Evolutionary conservation across 441 rosid genomes (phyloP), one percentile per base, ranked within the genome.

Genomic region (Rhodomyrtus psidioides): DNA sequence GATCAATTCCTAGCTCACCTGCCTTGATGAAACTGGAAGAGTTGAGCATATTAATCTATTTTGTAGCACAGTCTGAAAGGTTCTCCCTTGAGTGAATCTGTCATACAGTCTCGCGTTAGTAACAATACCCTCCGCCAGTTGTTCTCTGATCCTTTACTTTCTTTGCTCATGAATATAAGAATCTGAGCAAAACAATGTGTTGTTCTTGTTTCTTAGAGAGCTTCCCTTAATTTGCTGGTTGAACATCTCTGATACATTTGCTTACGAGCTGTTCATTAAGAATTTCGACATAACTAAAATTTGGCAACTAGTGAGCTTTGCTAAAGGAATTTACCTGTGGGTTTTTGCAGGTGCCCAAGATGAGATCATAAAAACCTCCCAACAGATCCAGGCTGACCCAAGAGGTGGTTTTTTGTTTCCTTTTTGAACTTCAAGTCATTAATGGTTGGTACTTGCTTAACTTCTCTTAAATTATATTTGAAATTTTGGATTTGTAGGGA

Each of bases 331-430:
- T 34, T 34, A 65, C 26, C 5, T 34, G 7, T 65, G 56, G 44
- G 53, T 53, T 65, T 28, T 82, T n/a, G 46, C 92, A 95, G 98
- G 86, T 88, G 59, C 88, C 81, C 93, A 90, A 86, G 88, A 89
- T 79, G 90, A 88, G 83, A 85, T 86, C 86, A 62, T 84, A 17
- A 85, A 85, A 62, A 74, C 75, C 56, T 83, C 90, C 60, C 89
- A 86, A 88, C 88, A 88, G 55, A 90, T 90, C 70, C 91, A 91
- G 83, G 87, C 84, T 75, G 94, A 91, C 84, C 89, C 92, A 17
- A 92, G 91, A 94, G 95, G 98, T 96, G 90, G 53, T 62, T 39
- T 42, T 75, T 24, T 12, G n/a, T 79, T 81, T 15, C 58, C 16
- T 49, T 51, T 17, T 75, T 65, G 23, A 65, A 65, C 26, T 3